These are phyloP conservation scores for Mycena belliarum DNA, from an alignment of 768 basidiomycete species.

Conservation along the genomic window DNA sequence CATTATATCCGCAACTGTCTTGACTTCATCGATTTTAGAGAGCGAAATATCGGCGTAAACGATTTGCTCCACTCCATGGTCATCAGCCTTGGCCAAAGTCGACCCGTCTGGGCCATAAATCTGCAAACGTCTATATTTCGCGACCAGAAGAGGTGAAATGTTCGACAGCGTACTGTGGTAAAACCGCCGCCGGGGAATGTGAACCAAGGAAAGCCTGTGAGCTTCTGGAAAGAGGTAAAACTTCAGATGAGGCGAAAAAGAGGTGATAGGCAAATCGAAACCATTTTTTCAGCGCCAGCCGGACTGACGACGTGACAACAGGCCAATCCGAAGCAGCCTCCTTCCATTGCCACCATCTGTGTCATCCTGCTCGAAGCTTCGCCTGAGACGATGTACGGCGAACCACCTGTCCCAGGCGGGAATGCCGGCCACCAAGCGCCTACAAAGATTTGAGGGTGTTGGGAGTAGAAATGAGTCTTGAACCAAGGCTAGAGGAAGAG, in stretches of 20 bases:
- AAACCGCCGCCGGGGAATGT: conserved; percentile 31
- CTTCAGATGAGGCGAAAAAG: no score
- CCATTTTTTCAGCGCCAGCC: conserved; percentile 30
- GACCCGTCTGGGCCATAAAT: conserved; percentile 35
- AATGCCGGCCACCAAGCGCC: conserved; percentile 35
- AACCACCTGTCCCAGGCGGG: conserved; percentile 25
- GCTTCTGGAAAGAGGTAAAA: conserved; percentile 13
- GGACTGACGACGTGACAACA: conserved; percentile 32
- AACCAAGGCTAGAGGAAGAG: conserved; percentile 26
- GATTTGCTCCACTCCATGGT: conserved; percentile 29
- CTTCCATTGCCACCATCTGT: conserved; percentile 32
- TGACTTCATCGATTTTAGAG: conserved; percentile 31
- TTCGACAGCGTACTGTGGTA: conserved; percentile 20
- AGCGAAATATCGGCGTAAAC: conserved; percentile 32
- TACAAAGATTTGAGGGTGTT: conserved; percentile 32
- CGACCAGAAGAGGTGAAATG: neutral
- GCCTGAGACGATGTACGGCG: conserved; percentile 31
- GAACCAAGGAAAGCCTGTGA: conserved; percentile 31
- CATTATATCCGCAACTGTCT: conserved; percentile 28
- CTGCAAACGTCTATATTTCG: conserved; percentile 7
- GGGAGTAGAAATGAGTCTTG: conserved; percentile 33
- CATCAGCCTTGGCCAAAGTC: conserved; percentile 23
- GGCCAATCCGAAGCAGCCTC: conserved; percentile 31
- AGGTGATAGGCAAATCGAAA: no score
- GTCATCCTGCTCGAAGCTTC: conserved; percentile 33